Conservation (phyloP, 225 moss, liverwort and hornwort species). For the Sphagnum contortum region DNA sequence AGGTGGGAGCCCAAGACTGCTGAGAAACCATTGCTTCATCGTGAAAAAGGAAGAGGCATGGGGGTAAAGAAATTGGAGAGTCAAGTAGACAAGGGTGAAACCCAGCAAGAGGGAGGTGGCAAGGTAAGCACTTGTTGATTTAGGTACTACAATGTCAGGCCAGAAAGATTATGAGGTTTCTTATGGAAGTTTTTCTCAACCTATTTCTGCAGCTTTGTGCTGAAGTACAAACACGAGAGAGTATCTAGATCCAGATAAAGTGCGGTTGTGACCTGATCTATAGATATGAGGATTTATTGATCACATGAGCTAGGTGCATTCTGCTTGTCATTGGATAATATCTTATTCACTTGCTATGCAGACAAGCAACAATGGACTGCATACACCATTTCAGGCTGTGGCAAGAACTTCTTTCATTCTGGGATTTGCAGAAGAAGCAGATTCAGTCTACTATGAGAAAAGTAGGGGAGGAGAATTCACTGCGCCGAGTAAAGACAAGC, state of each 20-base stretch:
- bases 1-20: constrained; percentile 50
- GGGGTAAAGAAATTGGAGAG: constrained; percentile 31
- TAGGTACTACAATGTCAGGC: too few species aligned
- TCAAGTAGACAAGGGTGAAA: constrained; percentile 31
- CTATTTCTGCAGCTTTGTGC: too few species aligned
- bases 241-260: too few species aligned
- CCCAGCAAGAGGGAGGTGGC: constrained; percentile 1
- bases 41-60: constrained; percentile 30
- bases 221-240: too few species aligned
- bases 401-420: constrained; percentile 2
- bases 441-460: constrained; percentile 13
- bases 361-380: constrained; percentile 19
- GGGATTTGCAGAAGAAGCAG: constrained; percentile 13
- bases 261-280: too few species aligned
- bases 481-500: constrained; percentile 2
- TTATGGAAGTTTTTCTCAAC: too few species aligned
- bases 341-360: constrained; percentile 13
- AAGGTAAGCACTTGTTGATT: too few species aligned
- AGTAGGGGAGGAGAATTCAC: constrained; percentile 2
- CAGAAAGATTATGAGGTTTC: too few species aligned
- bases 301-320: too few species aligned
- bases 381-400: constrained; percentile 11
- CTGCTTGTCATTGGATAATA: too few species aligned
- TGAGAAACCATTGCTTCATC: constrained; percentile 27
- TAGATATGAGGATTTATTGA: too few species aligned